phyloP scores from a whole-genome alignment of 2,329 filamentous ascomycete genomes.

The Raffaelea deltoideospora region DNA sequence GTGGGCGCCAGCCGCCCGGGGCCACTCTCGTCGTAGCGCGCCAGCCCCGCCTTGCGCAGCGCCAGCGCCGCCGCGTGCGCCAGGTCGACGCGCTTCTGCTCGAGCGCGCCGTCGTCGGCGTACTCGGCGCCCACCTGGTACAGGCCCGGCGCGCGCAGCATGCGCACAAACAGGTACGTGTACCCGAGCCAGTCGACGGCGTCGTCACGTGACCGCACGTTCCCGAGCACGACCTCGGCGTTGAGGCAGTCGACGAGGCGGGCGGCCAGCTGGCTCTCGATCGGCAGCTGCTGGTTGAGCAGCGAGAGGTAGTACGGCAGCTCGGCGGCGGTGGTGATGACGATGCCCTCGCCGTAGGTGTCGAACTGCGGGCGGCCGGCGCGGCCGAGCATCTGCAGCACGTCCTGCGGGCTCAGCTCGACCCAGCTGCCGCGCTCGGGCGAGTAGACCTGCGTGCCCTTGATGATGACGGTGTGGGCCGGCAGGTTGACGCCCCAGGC shows the following conservation, averaged over 20 bases:
- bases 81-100: constrained; percentile 95
- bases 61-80: constrained; percentile 85
- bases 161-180: constrained; percentile 93
- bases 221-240: constrained; percentile 88
- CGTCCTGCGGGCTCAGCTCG: constrained; percentile 91
- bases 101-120: constrained; percentile 75
- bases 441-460: constrained; percentile 94
- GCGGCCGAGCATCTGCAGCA: constrained; percentile 95
- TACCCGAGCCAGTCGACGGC: constrained; percentile 99
- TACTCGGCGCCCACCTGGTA: constrained; percentile 96
- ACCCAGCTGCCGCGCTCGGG: constrained; percentile 99
- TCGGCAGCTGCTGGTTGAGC: constrained; percentile 91
- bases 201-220: constrained; percentile 80
- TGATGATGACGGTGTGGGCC: constrained; percentile 96
- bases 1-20: constrained; percentile 78
- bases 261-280: constrained; percentile 90
- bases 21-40: constrained; percentile 85
- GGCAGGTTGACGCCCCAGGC: constrained; percentile 98
- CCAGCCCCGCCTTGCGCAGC: constrained; percentile 71
- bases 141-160: constrained; percentile 86
- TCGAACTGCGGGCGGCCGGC: constrained; percentile 94
- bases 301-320: constrained; percentile 96
- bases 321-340: constrained; percentile 89
- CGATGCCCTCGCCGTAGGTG: constrained; percentile 95
- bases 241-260: constrained; percentile 92